Conservation (phyloP, 805 yeast genomes). For the Saccharomycopsis sp. region DNA sequence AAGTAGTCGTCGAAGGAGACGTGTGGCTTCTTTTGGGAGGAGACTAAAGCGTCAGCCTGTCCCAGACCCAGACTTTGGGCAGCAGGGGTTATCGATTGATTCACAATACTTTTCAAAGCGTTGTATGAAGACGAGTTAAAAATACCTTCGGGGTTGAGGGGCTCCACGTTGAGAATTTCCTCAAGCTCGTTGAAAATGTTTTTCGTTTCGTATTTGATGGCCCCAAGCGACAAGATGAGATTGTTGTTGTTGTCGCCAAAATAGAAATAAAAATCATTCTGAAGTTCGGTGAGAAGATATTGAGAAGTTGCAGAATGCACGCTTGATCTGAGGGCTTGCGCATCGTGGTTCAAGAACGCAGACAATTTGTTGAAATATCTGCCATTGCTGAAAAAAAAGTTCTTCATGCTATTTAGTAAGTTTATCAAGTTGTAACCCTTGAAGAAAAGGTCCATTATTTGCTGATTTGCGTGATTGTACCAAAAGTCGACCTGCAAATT, state of each 20-base stretch:
- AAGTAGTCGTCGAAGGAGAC: constrained; percentile 31
- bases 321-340: background rate
- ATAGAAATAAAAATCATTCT: constrained; percentile 11
- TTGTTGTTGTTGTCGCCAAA: background rate
- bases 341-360: background rate
- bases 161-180: constrained; percentile 44
- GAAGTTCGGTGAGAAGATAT: constrained; percentile 19
- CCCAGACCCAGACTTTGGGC: no score
- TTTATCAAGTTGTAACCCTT: constrained; percentile 47
- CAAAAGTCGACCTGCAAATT: constrained; percentile 52
- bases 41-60: background rate
- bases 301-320: constrained; percentile 10
- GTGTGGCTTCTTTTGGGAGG: background rate
- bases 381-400: constrained; percentile 47
- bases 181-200: constrained; percentile 34
- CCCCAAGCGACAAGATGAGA: constrained; percentile 10
- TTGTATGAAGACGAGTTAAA: constrained; percentile 25
- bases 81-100: constrained; percentile 8
- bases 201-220: constrained; percentile 33
- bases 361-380: constrained; percentile 33
- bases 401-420: constrained; percentile 43
- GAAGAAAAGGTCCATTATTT: constrained; percentile 47
- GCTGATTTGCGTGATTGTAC: constrained; percentile 56
- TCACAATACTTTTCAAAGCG: constrained; percentile 16
- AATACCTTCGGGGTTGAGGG: constrained; percentile 46